These are phyloP conservation scores for Aureoboletus auriporus DNA, from an alignment of 768 basidiomycete genomes.

Conservation along the genomic window DNA sequence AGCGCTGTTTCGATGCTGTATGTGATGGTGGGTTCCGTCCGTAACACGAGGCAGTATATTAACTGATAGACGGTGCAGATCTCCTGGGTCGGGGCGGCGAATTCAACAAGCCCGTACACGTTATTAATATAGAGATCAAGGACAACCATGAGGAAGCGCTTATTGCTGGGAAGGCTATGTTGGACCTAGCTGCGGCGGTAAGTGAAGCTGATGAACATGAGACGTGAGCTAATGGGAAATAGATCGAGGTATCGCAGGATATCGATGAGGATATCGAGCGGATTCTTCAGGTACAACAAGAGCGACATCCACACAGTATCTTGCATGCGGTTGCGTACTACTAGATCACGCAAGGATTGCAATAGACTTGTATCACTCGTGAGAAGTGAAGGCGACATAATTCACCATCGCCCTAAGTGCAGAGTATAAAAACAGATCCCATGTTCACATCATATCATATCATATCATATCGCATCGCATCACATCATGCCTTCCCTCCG, in stretches of 20 bases:
- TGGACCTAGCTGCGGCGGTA: conserved; percentile 87
- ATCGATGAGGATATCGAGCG: conserved; percentile 88
- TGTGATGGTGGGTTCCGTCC: conserved; percentile 75
- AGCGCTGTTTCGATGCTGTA: conserved; percentile 96
- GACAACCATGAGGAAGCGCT: conserved; percentile 98
- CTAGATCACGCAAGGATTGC: conserved; percentile 38
- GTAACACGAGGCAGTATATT: conserved; percentile 4
- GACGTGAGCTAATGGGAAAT: conserved; percentile 12
- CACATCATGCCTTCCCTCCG: conserved; percentile 51
- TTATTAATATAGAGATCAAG: conserved; percentile 98
- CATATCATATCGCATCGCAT: conserved; percentile 8
- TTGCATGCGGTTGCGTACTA: conserved; percentile 92
- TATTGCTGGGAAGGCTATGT: conserved; percentile 92
- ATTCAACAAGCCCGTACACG: conserved; percentile 88
- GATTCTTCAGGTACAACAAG: conserved; percentile 81
- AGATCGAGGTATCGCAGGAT: conserved; percentile 86
- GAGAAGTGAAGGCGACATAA: conserved; percentile 63
- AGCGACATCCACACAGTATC: conserved; percentile 87
- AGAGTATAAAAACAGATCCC: conserved; percentile 7
- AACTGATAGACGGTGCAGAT: conserved; percentile 46
- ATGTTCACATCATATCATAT: neutral
- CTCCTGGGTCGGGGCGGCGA: conserved; percentile 85
- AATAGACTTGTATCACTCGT: conserved; percentile 36
- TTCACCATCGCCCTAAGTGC: conserved; percentile 15
- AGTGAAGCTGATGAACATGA: conserved; percentile 29